Base-by-base conservation (phyloP, 2,329 filamentous ascomycete species). In the Neopestalotiopsis rosae region DNA sequence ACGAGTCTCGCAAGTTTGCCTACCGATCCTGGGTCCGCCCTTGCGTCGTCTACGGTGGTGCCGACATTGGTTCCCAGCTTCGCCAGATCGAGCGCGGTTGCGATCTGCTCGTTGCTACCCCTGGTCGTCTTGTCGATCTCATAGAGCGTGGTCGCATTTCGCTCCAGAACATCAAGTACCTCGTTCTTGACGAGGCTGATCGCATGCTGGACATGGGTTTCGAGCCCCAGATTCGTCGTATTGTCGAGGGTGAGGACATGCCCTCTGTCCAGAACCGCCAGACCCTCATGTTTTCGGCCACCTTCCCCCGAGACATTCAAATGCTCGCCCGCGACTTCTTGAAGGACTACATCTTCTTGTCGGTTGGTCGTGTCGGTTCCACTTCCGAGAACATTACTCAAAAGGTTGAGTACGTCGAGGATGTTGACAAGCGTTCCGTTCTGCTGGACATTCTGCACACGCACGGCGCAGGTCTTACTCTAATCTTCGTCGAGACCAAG, bases 131-230 rank as follows among this genome's bases (percentile, higher is more conserved):
- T 74, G 95, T 98, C 79, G 96, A 99, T 82, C 88, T 99, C 84
- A 97, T 99, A 79, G 96, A 98, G 88, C 94, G 96, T 88, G 96
- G 96, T 79, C 94, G 95, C 80, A 98, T 99, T 81, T 98, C 96
- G 59, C 91, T 99, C 68, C 90, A 91, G 83, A 98, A 97, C 89
- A 99, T 99, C 89, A 98, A 98, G 88, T 99, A 99, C 81, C 90
- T 99, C 71, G 94, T 99, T 76, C 93, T 99, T 67, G 96, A 99
- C 77, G 96, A 99, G 90, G 96, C 96, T 82, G 96, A 99, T 87
- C 96, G 96, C 82, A 99, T 99, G 96, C 89, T 99, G 88, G 96
- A 99, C 89, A 99, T 99, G 96, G 96, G 96, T 96, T 99, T 99
- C 88, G 96, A 99, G 88, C 96, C 96, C 78, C 96, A 99, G 86